phyloP scores from a whole-genome alignment of 2,329 filamentous ascomycete species.

The Dothiorella sarmentorum region DNA sequence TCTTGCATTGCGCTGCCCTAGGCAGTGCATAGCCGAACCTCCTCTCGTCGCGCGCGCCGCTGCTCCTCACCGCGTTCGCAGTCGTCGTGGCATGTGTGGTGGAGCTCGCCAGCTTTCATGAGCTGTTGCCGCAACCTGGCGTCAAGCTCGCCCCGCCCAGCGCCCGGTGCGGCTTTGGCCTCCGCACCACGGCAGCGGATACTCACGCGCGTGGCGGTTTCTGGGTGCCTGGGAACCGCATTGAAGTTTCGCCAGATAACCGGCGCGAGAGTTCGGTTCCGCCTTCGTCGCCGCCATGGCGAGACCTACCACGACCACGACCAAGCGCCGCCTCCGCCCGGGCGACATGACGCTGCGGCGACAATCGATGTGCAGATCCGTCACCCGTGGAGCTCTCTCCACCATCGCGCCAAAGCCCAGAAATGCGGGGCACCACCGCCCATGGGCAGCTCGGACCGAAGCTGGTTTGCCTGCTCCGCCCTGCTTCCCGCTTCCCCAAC shows the following conservation, averaged over 20 bases:
- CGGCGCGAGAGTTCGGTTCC: not conserved
- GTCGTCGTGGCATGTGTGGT: not conserved
- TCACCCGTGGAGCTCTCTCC: not conserved
- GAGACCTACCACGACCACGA: not conserved
- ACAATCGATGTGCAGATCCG: slow-evolving; percentile 1
- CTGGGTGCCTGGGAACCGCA: not conserved
- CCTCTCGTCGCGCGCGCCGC: not conserved
- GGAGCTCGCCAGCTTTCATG: slow-evolving; percentile 2
- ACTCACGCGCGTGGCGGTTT: not conserved
- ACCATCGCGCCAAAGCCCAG: not conserved
- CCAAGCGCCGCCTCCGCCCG: not conserved
- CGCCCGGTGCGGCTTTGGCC: not conserved
- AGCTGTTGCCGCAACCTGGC: slow-evolving; percentile 6
- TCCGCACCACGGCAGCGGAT: not conserved
- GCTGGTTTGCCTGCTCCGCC: not conserved
- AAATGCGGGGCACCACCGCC: slow-evolving; percentile 2
- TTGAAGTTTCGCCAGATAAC: not conserved
- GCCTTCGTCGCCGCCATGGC: not conserved
- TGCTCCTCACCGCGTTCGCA: slow-evolving; percentile 1
- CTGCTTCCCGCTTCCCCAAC: not conserved
- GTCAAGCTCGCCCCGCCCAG: not conserved
- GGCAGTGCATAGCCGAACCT: not conserved
- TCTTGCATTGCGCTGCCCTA: not conserved
- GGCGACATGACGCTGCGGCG: not conserved
- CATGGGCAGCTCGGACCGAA: slow-evolving; percentile 12